Evolutionary conservation across 148 eudicot species (phyloP).

Genomic region (Amaranthus hypochondriacus): DNA sequence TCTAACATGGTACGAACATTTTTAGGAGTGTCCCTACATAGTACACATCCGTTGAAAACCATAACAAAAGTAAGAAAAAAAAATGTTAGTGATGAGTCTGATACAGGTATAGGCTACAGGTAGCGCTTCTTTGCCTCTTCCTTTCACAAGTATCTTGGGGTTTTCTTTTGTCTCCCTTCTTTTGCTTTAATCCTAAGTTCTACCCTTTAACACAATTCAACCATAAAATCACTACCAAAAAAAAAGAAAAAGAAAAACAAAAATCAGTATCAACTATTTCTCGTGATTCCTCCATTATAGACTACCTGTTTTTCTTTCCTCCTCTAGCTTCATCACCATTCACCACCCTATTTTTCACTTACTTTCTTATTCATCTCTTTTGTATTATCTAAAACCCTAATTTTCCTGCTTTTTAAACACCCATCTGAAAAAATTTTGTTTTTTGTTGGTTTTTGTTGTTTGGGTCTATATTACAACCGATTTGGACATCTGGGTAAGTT

Average conservation of each 20-base stretch:
- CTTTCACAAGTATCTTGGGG: conserved; percentile 1
- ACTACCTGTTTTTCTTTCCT: neutral
- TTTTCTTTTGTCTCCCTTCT: neutral
- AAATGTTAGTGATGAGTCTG: no score
- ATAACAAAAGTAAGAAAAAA: no score
- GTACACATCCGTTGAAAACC: no score
- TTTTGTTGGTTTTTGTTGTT: neutral
- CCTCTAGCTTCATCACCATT: neutral
- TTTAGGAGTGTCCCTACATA: no score
- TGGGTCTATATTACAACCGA: neutral
- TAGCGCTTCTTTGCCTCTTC: neutral
- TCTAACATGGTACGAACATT: no score
- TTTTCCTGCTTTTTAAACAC: neutral
- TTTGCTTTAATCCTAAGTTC: neutral
- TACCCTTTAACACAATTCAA: neutral
- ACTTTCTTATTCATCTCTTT: neutral
- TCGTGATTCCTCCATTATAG: conserved; percentile 20
- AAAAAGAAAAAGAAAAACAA: neutral
- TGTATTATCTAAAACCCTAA: conserved; percentile 7
- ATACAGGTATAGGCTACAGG: no score
- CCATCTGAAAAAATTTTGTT: neutral
- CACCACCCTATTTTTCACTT: neutral
- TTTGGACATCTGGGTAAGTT: conserved; percentile 11
- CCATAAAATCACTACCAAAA: neutral
- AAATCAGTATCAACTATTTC: conserved; percentile 15